A percentile compares a stretch with the other conserved stretches of the same genome.
These are phyloP conservation scores for Leccinum sublutescens DNA, from an alignment of 768 basidiomycete genomes.

Conservation along the genomic window DNA sequence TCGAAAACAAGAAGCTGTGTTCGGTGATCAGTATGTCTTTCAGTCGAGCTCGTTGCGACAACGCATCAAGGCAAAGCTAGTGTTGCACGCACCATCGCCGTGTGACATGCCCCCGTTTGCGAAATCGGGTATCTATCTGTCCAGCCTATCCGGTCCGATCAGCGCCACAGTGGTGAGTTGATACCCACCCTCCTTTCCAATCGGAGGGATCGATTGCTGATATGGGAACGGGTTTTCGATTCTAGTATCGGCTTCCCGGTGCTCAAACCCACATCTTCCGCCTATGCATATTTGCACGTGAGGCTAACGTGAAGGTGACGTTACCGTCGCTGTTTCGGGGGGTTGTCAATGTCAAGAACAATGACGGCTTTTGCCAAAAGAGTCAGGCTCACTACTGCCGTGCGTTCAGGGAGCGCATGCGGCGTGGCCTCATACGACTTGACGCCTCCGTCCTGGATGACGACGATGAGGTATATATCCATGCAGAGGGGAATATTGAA, in stretches of 20 bases:
- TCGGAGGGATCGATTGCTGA: slow-evolving; percentile 4
- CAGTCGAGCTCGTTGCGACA: slow-evolving; percentile 21
- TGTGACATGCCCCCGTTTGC: slow-evolving; percentile 30
- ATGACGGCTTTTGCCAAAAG: slow-evolving; percentile 10
- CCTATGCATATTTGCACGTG: slow-evolving; percentile 30
- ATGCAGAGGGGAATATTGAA: slow-evolving; percentile 26
- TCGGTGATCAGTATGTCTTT: slow-evolving; percentile 32
- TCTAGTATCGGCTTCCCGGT: slow-evolving; percentile 25
- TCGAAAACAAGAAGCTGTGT: slow-evolving; percentile 29
- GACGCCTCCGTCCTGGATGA: slow-evolving; percentile 19
- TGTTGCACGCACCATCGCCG: slow-evolving; percentile 28
- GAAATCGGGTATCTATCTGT: slow-evolving; percentile 34
- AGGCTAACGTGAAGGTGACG: slow-evolving; percentile 28
- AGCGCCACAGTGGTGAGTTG: slow-evolving; percentile 26
- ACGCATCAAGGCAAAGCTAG: slow-evolving; percentile 27
- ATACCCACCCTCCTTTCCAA: background rate
- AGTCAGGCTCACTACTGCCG: slow-evolving; percentile 20
- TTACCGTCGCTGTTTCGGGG: slow-evolving; percentile 30
- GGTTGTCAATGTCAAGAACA: slow-evolving; percentile 23
- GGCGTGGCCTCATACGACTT: slow-evolving; percentile 22
- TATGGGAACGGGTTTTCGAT: background rate
- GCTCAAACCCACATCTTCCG: slow-evolving; percentile 32
- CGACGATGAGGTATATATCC: slow-evolving; percentile 31
- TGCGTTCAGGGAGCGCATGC: slow-evolving; percentile 26
- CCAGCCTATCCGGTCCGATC: slow-evolving; percentile 27